Percentiles rank a stretch among this genome's conserved stretches.
Conservation (phyloP, 73 alveolate genomes). For the Symbiodinium pilosum region DNA sequence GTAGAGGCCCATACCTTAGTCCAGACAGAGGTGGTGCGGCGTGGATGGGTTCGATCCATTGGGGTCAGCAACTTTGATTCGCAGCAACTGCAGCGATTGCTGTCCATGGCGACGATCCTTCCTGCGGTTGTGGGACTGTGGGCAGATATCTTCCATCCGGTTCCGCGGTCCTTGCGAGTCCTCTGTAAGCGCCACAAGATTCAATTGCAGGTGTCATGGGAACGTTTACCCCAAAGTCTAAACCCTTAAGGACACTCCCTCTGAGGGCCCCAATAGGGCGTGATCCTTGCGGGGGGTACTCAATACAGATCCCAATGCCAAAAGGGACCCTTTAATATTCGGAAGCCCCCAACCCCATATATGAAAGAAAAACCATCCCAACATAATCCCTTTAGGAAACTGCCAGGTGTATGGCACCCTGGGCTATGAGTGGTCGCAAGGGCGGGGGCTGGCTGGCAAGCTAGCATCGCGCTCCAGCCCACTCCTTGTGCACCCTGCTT, state of each 20-base stretch:
- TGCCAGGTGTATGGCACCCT: slow-evolving; percentile 25
- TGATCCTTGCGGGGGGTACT: too few species aligned
- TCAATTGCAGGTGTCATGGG: background rate
- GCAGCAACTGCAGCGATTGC: slow-evolving; percentile 37
- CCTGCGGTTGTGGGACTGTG: slow-evolving; percentile 45
- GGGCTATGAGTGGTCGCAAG: slow-evolving; percentile 42
- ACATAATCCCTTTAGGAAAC: too few species aligned
- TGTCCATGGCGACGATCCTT: background rate
- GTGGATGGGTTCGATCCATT: slow-evolving; percentile 43
- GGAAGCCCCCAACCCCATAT: too few species aligned
- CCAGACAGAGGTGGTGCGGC: slow-evolving; percentile 35
- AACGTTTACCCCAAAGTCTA: background rate
- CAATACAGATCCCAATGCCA: too few species aligned
- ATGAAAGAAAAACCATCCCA: too few species aligned
- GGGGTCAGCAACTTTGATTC: slow-evolving; percentile 32
- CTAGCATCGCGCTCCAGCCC: slow-evolving; percentile 25
- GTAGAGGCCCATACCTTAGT: too few species aligned
- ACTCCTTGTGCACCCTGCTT: background rate
- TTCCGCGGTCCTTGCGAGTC: slow-evolving; percentile 17
- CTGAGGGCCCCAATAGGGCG: too few species aligned
- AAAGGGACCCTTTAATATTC: too few species aligned
- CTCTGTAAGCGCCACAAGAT: slow-evolving; percentile 4
- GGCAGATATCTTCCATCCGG: slow-evolving; percentile 40
- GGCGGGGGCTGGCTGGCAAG: slow-evolving; percentile 46
- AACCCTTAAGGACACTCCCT: too few species aligned